These are phyloP conservation scores for Blastomyces parvus DNA, from an alignment of 2,329 filamentous ascomycete genomes.

Conservation along the genomic window DNA sequence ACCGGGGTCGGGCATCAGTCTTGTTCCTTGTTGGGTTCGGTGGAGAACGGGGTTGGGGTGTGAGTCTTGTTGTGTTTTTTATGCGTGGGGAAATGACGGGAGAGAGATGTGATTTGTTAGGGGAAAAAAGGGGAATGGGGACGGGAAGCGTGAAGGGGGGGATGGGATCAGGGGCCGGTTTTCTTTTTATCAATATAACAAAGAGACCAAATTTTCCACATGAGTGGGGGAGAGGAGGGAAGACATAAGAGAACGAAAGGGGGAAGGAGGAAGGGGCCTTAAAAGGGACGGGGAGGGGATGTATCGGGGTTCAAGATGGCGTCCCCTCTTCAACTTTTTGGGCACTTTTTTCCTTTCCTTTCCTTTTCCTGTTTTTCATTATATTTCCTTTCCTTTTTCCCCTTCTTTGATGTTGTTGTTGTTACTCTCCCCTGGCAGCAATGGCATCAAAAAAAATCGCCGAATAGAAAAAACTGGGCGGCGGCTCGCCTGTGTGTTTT, in stretches of 20 bases:
- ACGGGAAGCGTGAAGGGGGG: not conserved
- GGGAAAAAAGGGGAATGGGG: not conserved
- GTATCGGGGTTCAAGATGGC: slow-evolving; percentile 9
- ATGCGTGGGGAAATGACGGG: no score
- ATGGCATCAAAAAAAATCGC: not conserved
- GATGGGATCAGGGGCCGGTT: not conserved
- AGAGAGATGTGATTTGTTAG: not conserved
- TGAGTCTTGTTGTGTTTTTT: not conserved
- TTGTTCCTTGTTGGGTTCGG: not conserved
- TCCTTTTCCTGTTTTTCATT: not conserved
- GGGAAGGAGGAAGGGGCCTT: not conserved
- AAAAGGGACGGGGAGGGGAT: not conserved
- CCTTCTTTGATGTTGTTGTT: not conserved
- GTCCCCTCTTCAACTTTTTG: not conserved
- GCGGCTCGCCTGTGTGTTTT: not conserved
- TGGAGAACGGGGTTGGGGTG: not conserved
- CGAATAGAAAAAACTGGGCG: slow-evolving; percentile 3
- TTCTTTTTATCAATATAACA: not conserved
- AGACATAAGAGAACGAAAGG: not conserved
- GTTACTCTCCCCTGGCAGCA: not conserved
- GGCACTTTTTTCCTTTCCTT: slow-evolving; percentile 5
- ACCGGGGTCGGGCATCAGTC: slow-evolving; percentile 6
- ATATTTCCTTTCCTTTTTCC: not conserved
- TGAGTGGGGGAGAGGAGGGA: not conserved
- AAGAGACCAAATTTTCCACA: not conserved